A percentile compares a stretch with the other conserved stretches of the same genome.
Evolutionary conservation across 192 early-diverging fungal species (phyloP).

Genomic region (Podila epigama): DNA sequence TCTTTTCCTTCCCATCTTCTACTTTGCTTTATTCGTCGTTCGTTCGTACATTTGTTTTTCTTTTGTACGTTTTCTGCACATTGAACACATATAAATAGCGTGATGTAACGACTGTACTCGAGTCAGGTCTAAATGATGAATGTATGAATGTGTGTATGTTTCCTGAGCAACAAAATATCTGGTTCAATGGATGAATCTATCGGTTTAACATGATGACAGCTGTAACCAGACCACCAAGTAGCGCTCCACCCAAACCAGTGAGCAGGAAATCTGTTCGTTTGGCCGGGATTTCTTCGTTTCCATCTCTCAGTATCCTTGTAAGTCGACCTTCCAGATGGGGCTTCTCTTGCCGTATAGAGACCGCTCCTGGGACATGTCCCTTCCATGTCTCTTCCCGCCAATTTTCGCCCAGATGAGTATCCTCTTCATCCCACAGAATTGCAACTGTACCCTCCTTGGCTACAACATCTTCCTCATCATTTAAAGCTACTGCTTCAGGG

Average conservation of each 20-base stretch:
- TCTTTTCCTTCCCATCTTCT: too few relatives aligned
- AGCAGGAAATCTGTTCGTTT: constrained; percentile 33
- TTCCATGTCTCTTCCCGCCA: constrained; percentile 20
- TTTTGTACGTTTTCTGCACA: too few relatives aligned
- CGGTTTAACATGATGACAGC: constrained; percentile 35
- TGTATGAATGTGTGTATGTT: neutral
- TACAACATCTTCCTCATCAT: constrained; percentile 5
- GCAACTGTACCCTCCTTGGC: constrained; percentile 15
- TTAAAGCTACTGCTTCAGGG: neutral
- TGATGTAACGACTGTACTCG: too few relatives aligned
- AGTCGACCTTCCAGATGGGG: constrained; percentile 2
- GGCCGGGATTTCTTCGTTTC: constrained; percentile 17
- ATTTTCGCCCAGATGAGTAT: constrained; percentile 1
- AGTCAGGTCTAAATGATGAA: too few relatives aligned
- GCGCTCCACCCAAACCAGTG: constrained; percentile 27
- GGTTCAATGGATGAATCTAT: too few relatives aligned
- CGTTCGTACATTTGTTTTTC: too few relatives aligned
- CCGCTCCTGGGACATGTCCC: neutral
- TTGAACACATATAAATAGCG: too few relatives aligned
- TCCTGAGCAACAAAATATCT: too few relatives aligned
- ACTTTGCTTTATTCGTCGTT: too few relatives aligned
- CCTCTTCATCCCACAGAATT: constrained; percentile 9
- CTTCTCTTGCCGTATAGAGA: neutral
- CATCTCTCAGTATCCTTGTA: constrained; percentile 24
- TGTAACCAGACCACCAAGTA: constrained; percentile 36